Evolutionary conservation across 176 grass and related monocot genomes (phyloP).

Genomic region (maize (Zea mays)): Zm-B73-REFERENCE-NAM-5.0 NC_050101.1:131543501-131544000

Average conservation of each 20-base stretch:
- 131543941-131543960: too few relatives aligned
- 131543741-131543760: background rate
- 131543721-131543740: background rate
- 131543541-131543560: slow-evolving; percentile 89
- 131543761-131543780: slow-evolving; percentile 11
- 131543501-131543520: slow-evolving; percentile 87
- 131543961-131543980: too few relatives aligned
- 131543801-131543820: background rate
- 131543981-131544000: too few relatives aligned
- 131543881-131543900: slow-evolving; percentile 77
- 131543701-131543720: background rate
- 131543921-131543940: too few relatives aligned
- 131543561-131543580: slow-evolving; percentile 86
- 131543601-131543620: slow-evolving; percentile 28
- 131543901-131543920: slow-evolving; percentile 84
- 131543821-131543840: background rate
- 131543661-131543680: background rate
- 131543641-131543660: slow-evolving; percentile 16
- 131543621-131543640: slow-evolving; percentile 20
- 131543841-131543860: slow-evolving; percentile 18
- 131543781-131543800: background rate
- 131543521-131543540: slow-evolving; percentile 64
- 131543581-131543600: slow-evolving; percentile 75
- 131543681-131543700: too few relatives aligned
- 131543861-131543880: slow-evolving; percentile 81